Conservation (phyloP, 2,329 filamentous ascomycete genomes). For the Stagonosporopsis chrysanthemi region DNA sequence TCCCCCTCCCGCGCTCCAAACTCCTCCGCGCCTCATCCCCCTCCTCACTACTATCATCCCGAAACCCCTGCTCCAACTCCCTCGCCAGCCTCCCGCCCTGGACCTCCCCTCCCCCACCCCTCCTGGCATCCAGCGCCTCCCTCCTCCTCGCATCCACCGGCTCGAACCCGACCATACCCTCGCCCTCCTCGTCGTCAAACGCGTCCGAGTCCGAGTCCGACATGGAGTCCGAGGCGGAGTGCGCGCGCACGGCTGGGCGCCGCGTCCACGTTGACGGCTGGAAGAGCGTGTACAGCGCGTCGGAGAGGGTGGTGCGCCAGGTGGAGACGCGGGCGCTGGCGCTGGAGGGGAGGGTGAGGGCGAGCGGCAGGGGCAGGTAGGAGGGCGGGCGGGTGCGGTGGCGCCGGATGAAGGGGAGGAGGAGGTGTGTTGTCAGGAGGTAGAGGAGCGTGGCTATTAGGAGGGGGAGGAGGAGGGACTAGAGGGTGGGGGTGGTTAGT, state of each 20-base stretch:
- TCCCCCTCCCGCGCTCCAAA: no score
- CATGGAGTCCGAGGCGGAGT: slow-evolving; percentile 47
- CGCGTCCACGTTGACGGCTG: slow-evolving; percentile 41
- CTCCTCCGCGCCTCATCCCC: slow-evolving; percentile 5
- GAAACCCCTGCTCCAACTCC: slow-evolving; percentile 79
- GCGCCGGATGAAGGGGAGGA: slow-evolving; percentile 55
- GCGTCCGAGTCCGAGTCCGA: slow-evolving; percentile 12
- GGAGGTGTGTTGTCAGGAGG: slow-evolving; percentile 49
- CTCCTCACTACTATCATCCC: slow-evolving; percentile 73
- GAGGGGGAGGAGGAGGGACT: slow-evolving; percentile 57
- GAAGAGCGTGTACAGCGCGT: slow-evolving; percentile 46
- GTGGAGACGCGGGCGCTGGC: slow-evolving; percentile 23
- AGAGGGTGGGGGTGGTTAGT: slow-evolving; percentile 9
- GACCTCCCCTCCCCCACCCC: slow-evolving; percentile 51
- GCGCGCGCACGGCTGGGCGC: slow-evolving; percentile 36
- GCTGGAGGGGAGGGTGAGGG: slow-evolving; percentile 38
- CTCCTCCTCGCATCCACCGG: slow-evolving; percentile 46
- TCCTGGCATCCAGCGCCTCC: slow-evolving; percentile 49
- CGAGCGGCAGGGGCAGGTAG: slow-evolving; percentile 52
- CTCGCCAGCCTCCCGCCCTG: slow-evolving; percentile 72
- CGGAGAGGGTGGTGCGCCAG: slow-evolving; percentile 47
- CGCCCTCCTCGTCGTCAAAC: slow-evolving; percentile 56
- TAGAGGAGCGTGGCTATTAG: slow-evolving; percentile 55
- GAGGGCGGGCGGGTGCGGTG: slow-evolving; percentile 55
- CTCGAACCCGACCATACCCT: slow-evolving; percentile 57